phyloP scores from a whole-genome alignment of 2,329 filamentous ascomycete genomes.

The Xylaria sp. region DNA sequence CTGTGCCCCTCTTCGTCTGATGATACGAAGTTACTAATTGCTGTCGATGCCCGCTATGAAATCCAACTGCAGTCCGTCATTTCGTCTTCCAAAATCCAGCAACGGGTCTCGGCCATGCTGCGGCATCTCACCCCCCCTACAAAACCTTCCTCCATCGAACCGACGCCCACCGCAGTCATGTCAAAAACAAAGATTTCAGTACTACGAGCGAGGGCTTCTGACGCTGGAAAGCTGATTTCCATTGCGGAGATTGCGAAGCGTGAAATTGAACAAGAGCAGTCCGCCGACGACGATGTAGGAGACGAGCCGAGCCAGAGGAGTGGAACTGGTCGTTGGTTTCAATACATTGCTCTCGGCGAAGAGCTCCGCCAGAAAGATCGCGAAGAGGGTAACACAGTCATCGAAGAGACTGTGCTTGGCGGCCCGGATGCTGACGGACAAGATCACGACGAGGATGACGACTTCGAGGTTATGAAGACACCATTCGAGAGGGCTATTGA shows the following conservation, averaged over 20 bases:
- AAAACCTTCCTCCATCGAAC: slow-evolving; percentile 8
- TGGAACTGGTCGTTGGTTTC: slow-evolving; percentile 55
- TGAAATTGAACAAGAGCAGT: slow-evolving; percentile 56
- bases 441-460: slow-evolving; percentile 53
- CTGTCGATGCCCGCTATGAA: slow-evolving; percentile 58
- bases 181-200: slow-evolving; percentile 53
- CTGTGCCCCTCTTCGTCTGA: slow-evolving; percentile 47
- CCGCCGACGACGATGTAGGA: background rate
- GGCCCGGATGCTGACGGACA: slow-evolving; percentile 42
- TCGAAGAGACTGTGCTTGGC: slow-evolving; percentile 58
- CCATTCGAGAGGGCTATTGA: slow-evolving; percentile 65
- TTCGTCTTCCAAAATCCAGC: slow-evolving; percentile 68
- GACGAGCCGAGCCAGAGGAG: background rate
- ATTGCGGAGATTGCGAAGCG: slow-evolving; percentile 73
- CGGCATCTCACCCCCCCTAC: slow-evolving; percentile 52
- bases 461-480: slow-evolving; percentile 68
- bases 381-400: slow-evolving; percentile 48
- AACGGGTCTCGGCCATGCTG: slow-evolving; percentile 59
- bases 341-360: slow-evolving; percentile 68
- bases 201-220: slow-evolving; percentile 61
- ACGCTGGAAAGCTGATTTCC: slow-evolving; percentile 73
- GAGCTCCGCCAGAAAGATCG: slow-evolving; percentile 48
- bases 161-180: background rate
- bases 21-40: slow-evolving; percentile 57
- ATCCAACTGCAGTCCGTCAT: slow-evolving; percentile 65